Evolutionary conservation across 1,139 yeast genomes (phyloP), one percentile per base, ranked within the genome.

Genomic region (Waltiozyma sp.): DNA sequence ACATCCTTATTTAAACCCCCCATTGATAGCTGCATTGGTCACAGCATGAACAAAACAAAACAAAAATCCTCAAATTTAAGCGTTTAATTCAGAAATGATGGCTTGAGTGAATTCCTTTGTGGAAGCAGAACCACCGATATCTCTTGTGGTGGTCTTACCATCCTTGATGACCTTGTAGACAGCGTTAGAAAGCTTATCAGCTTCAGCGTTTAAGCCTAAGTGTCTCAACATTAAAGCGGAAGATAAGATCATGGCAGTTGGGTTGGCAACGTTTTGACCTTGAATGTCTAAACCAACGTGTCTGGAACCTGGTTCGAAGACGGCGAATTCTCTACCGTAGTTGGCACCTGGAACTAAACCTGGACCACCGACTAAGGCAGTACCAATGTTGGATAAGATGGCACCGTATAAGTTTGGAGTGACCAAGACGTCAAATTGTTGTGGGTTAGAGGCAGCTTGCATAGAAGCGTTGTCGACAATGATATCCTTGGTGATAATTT

Each of bases 281-380:
- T 86, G 76, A 65, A 91, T 85, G 69, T 89, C 97, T 60, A 88
- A 76, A 68, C 97, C 98, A 60, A 89, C 97, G 72, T 91, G 98
- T 76, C 97, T 85, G 72, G 96, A 89, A 68, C 97, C 98, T 58
- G 98, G 98, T 75, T 91, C 98, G 67, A 91, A 91, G 52, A 91
- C 93, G 47, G 98, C 97, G 66, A 84, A 82, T 62, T 91, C 96
- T 67, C 96, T 84, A 69, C 98, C 97, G 58, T 86, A 88, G 75
- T 88, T 86, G 59, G 95, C 96, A 69, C 97, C 97, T 59, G 98
- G 96, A 46, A 91, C 96, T 59, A 91, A 75, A 69, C 97, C 97
- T 62, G 97, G 97, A 59, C 97, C 97, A 68, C 98, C 98, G 54
- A 91, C 84, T 59, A 91, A 76, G 52, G 95, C 98, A 54, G 98